Evolutionary conservation across 2,329 filamentous ascomycete species (phyloP), one percentile per base, ranked within the genome.

Genomic region (Fusarium falciforme): DNA sequence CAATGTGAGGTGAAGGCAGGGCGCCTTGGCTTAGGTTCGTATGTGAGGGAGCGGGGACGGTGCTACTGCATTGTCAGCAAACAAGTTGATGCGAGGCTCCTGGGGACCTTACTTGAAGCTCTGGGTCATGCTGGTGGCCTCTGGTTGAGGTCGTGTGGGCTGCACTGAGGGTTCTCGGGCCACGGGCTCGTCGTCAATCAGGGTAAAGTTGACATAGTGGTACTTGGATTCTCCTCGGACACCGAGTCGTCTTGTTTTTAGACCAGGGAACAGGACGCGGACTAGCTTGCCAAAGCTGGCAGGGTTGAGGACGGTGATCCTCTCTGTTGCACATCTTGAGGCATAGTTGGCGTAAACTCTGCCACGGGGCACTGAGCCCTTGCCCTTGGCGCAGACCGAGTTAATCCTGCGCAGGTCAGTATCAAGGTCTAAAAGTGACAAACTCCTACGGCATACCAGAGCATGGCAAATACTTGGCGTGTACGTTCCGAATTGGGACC

Each of bases 171-270:
- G 83, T 31, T 88, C 84, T 47, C 82, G 82, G 5, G 84, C 71
- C 16, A 89, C 87, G 5, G 85, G 82, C 63, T 88, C 85, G 67
- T 92, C 90, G 60, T 92, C 90, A 47, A 85, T 83, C 60, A 92
- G 82, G 14, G 85, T 85, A 77, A 93, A 93, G 79, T 92, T 91
- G 55, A 92, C 90, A 79, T 99, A 99, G 83, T 99, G 96, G 82
- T 99, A 99, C 82, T 99, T 99, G 16, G 96, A 99, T 84, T 98
- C 96, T 73, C 96, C 96, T 62, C 96, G 91, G 55, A 98, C 95
- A 72, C 96, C 96, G 14, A 99, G 87, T 73, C 96, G 90, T 68
- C 96, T 90, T 35, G 96, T 99, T 83, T 97, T 96, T 25, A 99
- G 92, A 47, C 95, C 96, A 0, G 96, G 96, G 78, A 98, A 99